Percentiles rank a stretch among this genome's conserved stretches.
These are phyloP conservation scores for Ettlia oleoabundans DNA, from an alignment of 139 green algal genomes.

Conservation along the genomic window DNA sequence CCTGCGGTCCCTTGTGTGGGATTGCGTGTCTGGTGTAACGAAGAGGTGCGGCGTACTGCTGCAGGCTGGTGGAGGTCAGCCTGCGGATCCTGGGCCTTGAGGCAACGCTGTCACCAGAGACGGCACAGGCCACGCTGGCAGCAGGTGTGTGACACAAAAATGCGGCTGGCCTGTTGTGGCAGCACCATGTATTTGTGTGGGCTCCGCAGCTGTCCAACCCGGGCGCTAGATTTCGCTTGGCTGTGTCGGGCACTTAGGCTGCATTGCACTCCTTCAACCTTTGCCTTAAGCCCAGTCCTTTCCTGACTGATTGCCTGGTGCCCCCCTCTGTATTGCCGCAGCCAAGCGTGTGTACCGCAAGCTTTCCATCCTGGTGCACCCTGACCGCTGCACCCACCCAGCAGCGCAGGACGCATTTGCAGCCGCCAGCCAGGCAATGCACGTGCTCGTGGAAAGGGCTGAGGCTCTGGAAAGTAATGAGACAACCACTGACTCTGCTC, in stretches of 20 bases:
- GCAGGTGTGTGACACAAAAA: too few relatives aligned
- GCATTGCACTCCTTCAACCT: too few relatives aligned
- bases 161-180: too few relatives aligned
- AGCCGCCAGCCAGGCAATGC: slow-evolving; percentile 51
- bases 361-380: slow-evolving; percentile 76
- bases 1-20: too few relatives aligned
- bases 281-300: too few relatives aligned
- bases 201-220: too few relatives aligned
- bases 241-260: background rate
- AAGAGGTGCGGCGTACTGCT: too few relatives aligned
- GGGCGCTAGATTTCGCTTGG: too few relatives aligned
- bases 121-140: background rate
- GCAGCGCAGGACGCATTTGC: slow-evolving; percentile 65
- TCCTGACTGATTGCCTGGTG: too few relatives aligned
- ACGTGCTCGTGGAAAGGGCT: slow-evolving; percentile 24
- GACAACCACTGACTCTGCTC: background rate
- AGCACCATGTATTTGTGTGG: too few relatives aligned
- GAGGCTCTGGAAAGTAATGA: background rate
- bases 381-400: slow-evolving; percentile 72
- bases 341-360: slow-evolving; percentile 56
- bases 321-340: background rate
- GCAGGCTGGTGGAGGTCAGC: slow-evolving; percentile 28
- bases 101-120: background rate
- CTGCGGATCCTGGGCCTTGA: slow-evolving; percentile 25
- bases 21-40: too few relatives aligned